Evolutionary conservation across 257 asterid species (phyloP), one percentile per base, ranked within the genome.

Genomic region (Petrea volubilis): DNA sequence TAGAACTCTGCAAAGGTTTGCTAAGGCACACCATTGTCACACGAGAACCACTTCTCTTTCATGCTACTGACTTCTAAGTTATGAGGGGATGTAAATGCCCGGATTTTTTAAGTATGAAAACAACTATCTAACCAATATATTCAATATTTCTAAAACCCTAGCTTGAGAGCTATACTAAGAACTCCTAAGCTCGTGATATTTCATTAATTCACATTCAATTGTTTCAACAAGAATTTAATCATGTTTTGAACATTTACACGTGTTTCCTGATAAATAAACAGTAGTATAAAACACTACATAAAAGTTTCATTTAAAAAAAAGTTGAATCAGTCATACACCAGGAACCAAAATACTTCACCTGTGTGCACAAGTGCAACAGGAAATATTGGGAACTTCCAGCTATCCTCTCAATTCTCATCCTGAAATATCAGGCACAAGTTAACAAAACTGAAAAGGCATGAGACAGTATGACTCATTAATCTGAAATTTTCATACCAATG

Each of bases 291-390:
- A 23, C 12, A 51, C 21, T 20, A 67, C 36, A 34, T 31, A 21
- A 13, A 27, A 20, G 29, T 60, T 62, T 13, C 47, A 47, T 44
- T 31, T n/a, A 52, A 64, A 46, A 50, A 62, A 24, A 73, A 3
- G 20, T 27, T 52, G 28, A 34, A 40, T 27, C 44, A 64, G 23
- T 49, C 57, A 29, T 50, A 41, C 12, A 51, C 60, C 36, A 13
- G 27, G 41, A 27, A 57, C 20, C 67, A 47, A 71, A 4, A 64
- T 70, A 41, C 52, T 60, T 62, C 60, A 93, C 98, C 99, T 94
- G 99, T 34, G 99, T 94, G 73, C 98, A 94, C 57, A 94, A 79
- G 79, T 89, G 96, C 90, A 91, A 60, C 23, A 91, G 79, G 75
- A 91, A 83, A 79, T 89, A 90, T 47, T 88, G 96, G 56, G 88